Conservation (phyloP, 2,329 filamentous ascomycete species). For the Daldinia eschscholtzii region DNA sequence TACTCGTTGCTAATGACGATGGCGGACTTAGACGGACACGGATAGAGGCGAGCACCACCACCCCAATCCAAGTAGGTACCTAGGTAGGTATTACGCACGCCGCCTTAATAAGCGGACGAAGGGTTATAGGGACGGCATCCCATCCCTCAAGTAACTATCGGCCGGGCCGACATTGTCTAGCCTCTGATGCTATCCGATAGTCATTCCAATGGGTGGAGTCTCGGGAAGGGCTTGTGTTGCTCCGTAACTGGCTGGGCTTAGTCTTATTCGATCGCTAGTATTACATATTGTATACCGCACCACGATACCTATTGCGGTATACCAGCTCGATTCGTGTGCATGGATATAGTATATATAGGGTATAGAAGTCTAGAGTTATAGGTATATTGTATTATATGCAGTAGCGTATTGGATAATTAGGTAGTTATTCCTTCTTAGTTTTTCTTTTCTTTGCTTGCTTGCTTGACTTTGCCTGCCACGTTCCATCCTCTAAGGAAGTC, state of each 20-base stretch:
- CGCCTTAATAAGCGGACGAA: conserved; percentile 28
- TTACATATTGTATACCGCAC: conserved; percentile 11
- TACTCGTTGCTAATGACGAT: conserved; percentile 18
- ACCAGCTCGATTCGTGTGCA: conserved; percentile 29
- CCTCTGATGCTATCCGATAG: conserved; percentile 32
- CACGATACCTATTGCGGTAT: conserved; percentile 19
- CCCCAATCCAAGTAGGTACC: conserved; percentile 34
- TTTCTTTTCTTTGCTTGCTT: not conserved
- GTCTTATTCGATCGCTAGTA: not conserved
- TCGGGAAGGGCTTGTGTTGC: conserved; percentile 14
- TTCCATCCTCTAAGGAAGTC: conserved; percentile 36
- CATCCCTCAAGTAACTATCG: conserved; percentile 1
- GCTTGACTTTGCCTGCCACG: conserved; percentile 21
- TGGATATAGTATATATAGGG: not conserved
- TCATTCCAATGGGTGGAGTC: conserved; percentile 31
- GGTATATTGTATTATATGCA: conserved; percentile 30
- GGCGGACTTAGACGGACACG: conserved; percentile 20
- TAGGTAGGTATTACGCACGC: conserved; percentile 24
- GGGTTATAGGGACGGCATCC: conserved; percentile 18
- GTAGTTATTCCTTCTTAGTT: not conserved
- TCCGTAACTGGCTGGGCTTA: conserved; percentile 26
- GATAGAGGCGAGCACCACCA: conserved; percentile 42
- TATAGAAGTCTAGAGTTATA: conserved; percentile 7
- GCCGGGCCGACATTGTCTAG: conserved; percentile 36
- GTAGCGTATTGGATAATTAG: conserved; percentile 24